Conservation (phyloP, 805 yeast species). For the Suhomyces sp. region DNA sequence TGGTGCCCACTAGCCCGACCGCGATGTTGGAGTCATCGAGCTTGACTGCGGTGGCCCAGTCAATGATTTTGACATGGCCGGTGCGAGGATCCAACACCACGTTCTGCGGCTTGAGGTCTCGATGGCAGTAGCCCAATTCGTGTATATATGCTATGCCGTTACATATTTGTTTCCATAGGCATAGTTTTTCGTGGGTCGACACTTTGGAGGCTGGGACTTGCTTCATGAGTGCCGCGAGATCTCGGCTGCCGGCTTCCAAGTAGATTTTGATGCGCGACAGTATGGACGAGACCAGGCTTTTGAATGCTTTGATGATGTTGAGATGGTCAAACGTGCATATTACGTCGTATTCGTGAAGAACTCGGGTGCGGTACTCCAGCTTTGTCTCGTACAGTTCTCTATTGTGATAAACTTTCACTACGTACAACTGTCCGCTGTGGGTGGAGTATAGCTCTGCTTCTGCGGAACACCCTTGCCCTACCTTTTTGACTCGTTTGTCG, state of each 20-base stretch:
- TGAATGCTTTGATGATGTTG: conserved; percentile 35
- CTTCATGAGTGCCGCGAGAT: conserved; percentile 8
- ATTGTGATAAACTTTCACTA: conserved; percentile 44
- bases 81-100: conserved; percentile 28
- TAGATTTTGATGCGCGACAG: conserved; percentile 23
- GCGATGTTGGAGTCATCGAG: conserved; percentile 14
- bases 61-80: conserved; percentile 43
- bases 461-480: conserved; percentile 34
- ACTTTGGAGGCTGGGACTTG: not conserved
- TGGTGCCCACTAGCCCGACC: conserved; percentile 49
- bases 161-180: conserved; percentile 41
- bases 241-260: conserved; percentile 32
- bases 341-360: conserved; percentile 34
- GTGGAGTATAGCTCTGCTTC: conserved; percentile 26
- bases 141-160: conserved; percentile 41
- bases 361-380: conserved; percentile 37
- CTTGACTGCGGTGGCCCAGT: conserved; percentile 32
- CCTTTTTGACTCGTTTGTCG: not conserved
- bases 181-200: not conserved
- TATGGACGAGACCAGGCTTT: conserved; percentile 14
- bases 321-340: conserved; percentile 25
- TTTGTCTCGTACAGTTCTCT: conserved; percentile 39
- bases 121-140: conserved; percentile 36
- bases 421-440: conserved; percentile 20
- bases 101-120: conserved; percentile 51